Base-by-base conservation (phyloP, 441 rosid genomes). In the Brassica balearica region DNA sequence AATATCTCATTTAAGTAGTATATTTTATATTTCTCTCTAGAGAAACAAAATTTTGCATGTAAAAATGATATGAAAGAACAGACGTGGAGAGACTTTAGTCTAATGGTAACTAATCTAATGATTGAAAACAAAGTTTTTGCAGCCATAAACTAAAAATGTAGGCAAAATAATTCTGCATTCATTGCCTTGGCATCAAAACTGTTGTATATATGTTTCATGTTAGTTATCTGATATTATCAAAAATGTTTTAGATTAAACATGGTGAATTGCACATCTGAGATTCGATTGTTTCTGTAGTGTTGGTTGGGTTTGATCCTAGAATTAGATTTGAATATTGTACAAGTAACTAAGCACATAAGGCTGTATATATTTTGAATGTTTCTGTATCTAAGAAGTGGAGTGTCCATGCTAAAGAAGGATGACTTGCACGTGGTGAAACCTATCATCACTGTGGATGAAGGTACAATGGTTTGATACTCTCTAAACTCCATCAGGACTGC, bases 371-470 rank as follows among this genome's bases (percentile, higher is more conserved):
- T 36, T 62, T 67, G 69, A 34, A 22, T 65, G 69, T 64, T 73
- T 7, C 34, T 80, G 87, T 91, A 92, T 94, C 89, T 91, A 9
- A 87, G 73, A 82, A 85, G 81, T 82, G 92, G 89, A 51, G 73
- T 87, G 22, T 95, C 90, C 80, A 92, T 92, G 97, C 91, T 95
- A 0, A 88, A 62, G 79, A 90, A 91, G 77, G 94, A 90, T 23
- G 85, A 88, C 17, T 79, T 94, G 80, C 90, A 80, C 43, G 97
- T 90, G 34, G 97, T 90, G 46, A 94, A 94, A 80, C 90, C 93
- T 10, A 81, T 51, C 56, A 51, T 10, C 15, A 87, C 94, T 32
- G 96, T 95, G 6, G 95, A 91, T 78, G 93, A 95, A 85, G 97
- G 95, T 92, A 78, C 34, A 60, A n/a, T 23, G 34, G 22, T 75